These are phyloP conservation scores for Fusarium continuum DNA, from an alignment of 2,329 filamentous ascomycete species.

Conservation along the genomic window DNA sequence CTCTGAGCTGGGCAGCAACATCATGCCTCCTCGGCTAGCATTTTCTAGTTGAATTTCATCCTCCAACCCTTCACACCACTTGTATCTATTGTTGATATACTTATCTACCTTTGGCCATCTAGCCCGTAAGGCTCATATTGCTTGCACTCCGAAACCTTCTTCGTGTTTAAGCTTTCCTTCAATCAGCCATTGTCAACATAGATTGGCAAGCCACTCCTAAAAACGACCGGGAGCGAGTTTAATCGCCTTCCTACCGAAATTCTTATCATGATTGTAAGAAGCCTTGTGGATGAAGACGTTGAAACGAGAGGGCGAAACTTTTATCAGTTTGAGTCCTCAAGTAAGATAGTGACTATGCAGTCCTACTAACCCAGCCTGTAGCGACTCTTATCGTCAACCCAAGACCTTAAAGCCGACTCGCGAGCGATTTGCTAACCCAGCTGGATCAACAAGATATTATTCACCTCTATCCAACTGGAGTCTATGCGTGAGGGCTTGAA, in stretches of 20 bases:
- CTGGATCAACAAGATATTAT: background rate
- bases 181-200: background rate
- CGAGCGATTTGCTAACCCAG: background rate
- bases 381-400: background rate
- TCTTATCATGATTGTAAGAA: background rate
- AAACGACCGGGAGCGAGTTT: background rate
- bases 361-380: background rate
- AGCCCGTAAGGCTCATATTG: background rate
- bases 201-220: background rate
- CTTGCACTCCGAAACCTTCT: background rate
- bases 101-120: no score
- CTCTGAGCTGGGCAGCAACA: no score
- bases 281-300: background rate
- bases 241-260: background rate
- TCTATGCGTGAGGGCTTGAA: background rate
- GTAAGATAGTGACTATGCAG: background rate
- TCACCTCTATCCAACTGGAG: background rate
- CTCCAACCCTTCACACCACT: no score
- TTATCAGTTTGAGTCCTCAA: background rate
- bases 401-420: background rate
- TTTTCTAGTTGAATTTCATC: no score
- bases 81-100: no score
- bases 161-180: background rate
- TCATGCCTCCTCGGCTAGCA: no score
- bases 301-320: background rate